Percentiles rank a stretch among this genome's conserved stretches.
Evolutionary conservation across 2,329 filamentous ascomycete genomes (phyloP).

Genomic region (Pseudogymnoascus sp.): DNA sequence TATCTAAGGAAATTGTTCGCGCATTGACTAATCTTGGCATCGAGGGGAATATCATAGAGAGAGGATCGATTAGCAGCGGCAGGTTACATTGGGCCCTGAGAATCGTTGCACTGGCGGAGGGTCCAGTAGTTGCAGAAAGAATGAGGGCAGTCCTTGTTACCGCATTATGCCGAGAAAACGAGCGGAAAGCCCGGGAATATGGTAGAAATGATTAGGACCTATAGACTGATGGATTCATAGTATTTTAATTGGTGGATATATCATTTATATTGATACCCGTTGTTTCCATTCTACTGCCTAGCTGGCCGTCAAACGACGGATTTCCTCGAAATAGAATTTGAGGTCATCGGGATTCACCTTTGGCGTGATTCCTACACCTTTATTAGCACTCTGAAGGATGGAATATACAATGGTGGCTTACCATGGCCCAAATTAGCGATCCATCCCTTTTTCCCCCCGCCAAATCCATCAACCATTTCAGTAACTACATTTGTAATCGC

Average conservation of each 20-base stretch:
- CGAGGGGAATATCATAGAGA: constrained; percentile 16
- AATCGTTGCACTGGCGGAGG: constrained; percentile 19
- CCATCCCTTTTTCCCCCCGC: constrained; percentile 76
- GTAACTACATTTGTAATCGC: constrained; percentile 77
- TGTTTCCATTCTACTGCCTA: constrained; percentile 12
- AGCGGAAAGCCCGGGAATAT: background rate
- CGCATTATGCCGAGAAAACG: background rate
- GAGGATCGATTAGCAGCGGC: constrained; percentile 16
- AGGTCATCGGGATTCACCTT: constrained; percentile 90
- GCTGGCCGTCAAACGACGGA: constrained; percentile 58
- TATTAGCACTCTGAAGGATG: constrained; percentile 17
- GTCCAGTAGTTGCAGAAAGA: constrained; percentile 7
- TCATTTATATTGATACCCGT: background rate
- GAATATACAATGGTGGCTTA: constrained; percentile 35
- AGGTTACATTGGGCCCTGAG: constrained; percentile 20
- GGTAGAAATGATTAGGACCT: background rate
- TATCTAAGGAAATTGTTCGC: constrained; percentile 17
- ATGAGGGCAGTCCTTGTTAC: background rate
- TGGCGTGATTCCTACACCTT: constrained; percentile 69
- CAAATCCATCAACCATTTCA: constrained; percentile 81
- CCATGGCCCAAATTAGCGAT: constrained; percentile 96
- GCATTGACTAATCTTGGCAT: constrained; percentile 19
- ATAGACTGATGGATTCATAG: background rate
- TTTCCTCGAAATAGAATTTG: constrained; percentile 88
- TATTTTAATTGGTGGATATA: background rate